phyloP scores from a whole-genome alignment of 495 filamentous ascomycete genomes.

The Xylaria grammica region DNA sequence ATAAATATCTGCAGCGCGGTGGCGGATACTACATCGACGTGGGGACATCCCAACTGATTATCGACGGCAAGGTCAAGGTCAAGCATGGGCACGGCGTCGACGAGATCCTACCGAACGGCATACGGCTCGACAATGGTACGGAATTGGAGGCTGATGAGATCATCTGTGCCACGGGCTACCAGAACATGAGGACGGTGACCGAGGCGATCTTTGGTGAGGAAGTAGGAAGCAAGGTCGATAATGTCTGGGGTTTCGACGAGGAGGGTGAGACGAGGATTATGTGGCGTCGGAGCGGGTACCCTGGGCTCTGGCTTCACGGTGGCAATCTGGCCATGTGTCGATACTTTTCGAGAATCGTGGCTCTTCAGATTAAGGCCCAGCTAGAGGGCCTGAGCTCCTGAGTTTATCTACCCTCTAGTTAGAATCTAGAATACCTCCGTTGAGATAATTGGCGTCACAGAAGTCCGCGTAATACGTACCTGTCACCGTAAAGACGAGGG shows the following conservation, averaged over 20 bases:
- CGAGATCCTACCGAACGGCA: conserved; percentile 62
- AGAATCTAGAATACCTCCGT: background rate
- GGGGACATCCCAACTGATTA: conserved; percentile 72
- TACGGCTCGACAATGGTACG: conserved; percentile 70
- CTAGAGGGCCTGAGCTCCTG: conserved; percentile 55
- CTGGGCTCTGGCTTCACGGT: conserved; percentile 84
- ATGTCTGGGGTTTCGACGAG: conserved; percentile 80
- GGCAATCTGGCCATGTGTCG: conserved; percentile 78
- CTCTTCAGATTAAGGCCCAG: conserved; percentile 75
- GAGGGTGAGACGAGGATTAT: conserved; percentile 78
- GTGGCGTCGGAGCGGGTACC: conserved; percentile 73
- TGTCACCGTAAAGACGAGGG: no score
- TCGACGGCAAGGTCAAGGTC: conserved; percentile 76
- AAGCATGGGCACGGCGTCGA: conserved; percentile 72
- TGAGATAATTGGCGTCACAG: no score
- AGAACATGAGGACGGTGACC: conserved; percentile 73
- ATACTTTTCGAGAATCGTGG: conserved; percentile 73
- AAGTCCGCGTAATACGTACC: no score
- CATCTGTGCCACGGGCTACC: conserved; percentile 82
- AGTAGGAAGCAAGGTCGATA: conserved; percentile 65
- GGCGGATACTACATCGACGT: conserved; percentile 88
- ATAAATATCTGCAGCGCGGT: conserved; percentile 78
- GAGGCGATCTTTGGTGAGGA: conserved; percentile 72
- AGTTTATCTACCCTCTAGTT: background rate
- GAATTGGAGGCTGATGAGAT: conserved; percentile 78